Evolutionary conservation across 768 basidiomycete species (phyloP), one percentile per base, ranked within the genome.

Genomic region (Russula foetens): DNA sequence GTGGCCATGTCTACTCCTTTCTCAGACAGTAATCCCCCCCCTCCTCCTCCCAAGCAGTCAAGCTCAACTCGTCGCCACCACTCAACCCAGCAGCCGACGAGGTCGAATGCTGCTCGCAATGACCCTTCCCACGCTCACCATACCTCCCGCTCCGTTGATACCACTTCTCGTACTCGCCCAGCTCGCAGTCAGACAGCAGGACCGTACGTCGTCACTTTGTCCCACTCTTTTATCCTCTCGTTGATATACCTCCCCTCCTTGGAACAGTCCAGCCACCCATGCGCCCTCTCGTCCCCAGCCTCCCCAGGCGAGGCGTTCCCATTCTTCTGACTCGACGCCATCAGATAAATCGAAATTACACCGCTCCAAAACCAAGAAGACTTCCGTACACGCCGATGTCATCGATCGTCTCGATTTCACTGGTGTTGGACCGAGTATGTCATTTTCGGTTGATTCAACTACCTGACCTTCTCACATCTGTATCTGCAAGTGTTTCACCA

Each of bases 351-450:
- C 71, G 55, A 82, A 77, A 66, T 63, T 64, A 24, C 72, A 71
- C 46, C 84, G 82, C 69, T 69, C 77, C 60, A 77, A 79, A 69
- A 64, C 81, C 66, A 82, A 81, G 81, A 92, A 90, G 74, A 83
- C 84, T 59, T 91, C 88, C 23, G 78, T 82, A 61, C 89, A 93
- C 70, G 90, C 90, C 65, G 91, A 93, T 77, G 84, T 90, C 67
- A 93, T 93, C 74, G 91, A 93, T 78, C 82, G 88, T 66, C 83
- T 93, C 60, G 91, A 93, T 74, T 88, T 83, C 61, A 88, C 88
- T 19, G 86, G 91, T 67, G 87, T 91, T 44, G 90, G 90, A 9
- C 83, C 87, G 58, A 90, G 91, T 92, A 69, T 65, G 90, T 59
- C 35, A 63, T 38, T 33, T 29, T 57, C 44, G 35, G 38, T 48